Evolutionary conservation across 73 alveolate genomes (phyloP).

Genomic region (Paramecium pentaurelia): DNA sequence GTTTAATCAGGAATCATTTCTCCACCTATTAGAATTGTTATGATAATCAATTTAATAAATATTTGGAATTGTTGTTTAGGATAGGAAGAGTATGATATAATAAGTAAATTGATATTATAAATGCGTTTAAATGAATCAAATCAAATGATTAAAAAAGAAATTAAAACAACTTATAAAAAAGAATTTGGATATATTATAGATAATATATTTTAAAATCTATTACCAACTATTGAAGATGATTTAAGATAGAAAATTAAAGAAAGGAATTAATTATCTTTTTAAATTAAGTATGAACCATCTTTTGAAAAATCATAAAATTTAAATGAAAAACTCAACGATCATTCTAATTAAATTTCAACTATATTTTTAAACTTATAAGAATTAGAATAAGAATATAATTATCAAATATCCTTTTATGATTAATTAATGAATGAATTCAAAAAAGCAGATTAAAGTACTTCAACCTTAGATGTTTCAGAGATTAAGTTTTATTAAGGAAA

Average conservation of each 20-base stretch:
- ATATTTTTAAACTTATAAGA: background rate
- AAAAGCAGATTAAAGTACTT: background rate
- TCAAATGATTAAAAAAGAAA: background rate
- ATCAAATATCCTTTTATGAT: background rate
- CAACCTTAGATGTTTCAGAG: background rate
- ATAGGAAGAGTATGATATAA: background rate
- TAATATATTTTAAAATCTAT: background rate
- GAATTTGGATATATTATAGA: background rate
- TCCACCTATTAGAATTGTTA: background rate
- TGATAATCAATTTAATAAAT: background rate
- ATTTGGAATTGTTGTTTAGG: background rate
- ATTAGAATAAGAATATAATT: background rate
- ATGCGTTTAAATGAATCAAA: background rate
- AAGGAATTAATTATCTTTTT: background rate
- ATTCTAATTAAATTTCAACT: background rate
- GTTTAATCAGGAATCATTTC: background rate
- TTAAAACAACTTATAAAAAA: background rate
- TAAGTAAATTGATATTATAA: background rate
- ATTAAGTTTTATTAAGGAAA: background rate
- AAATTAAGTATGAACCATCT: background rate
- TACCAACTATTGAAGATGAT: background rate
- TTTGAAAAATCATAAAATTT: background rate
- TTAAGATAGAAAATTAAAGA: background rate
- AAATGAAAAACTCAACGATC: background rate
- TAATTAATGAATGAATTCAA: background rate